Percentiles rank a stretch among this genome's conserved stretches.
Evolutionary conservation across 306 rosid species (phyloP).

Genomic region (Vigna unguiculata): DNA sequence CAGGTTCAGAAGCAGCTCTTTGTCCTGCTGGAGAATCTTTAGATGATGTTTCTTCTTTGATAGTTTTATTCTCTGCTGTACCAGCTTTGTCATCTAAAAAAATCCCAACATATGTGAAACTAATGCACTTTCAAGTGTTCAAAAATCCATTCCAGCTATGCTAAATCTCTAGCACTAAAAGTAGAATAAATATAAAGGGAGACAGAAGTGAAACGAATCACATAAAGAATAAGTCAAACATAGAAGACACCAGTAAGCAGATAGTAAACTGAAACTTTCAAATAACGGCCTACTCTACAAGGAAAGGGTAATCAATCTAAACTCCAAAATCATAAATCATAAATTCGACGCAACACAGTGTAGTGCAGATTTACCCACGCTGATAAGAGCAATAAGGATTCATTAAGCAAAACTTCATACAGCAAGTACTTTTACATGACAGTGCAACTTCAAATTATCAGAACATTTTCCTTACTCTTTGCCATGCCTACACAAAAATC

Average conservation of each 20-base stretch:
- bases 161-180: neutral
- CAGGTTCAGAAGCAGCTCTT: conserved; percentile 59
- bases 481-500: conserved; percentile 1
- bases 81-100: conserved; percentile 69
- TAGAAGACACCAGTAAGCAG: conserved; percentile 10
- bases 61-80: conserved; percentile 55
- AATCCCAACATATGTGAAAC: conserved; percentile 40
- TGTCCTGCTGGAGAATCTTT: conserved; percentile 55
- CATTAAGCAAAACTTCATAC: conserved; percentile 9
- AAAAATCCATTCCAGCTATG: conserved; percentile 21
- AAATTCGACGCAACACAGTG: neutral
- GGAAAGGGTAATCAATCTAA: neutral
- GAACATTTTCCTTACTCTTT: neutral
- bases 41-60: conserved; percentile 66
- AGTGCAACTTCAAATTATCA: conserved; percentile 22
- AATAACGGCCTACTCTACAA: conserved; percentile 14
- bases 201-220: neutral
- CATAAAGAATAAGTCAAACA: conserved; percentile 11
- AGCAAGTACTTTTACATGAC: neutral
- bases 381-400: neutral
- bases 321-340: neutral
- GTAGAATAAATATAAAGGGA: neutral
- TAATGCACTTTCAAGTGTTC: conserved; percentile 25
- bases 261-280: conserved; percentile 9
- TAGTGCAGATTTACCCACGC: neutral